Evolutionary conservation across 2,329 filamentous ascomycete genomes (phyloP), one percentile per base, ranked within the genome.

Genomic region (Fusarium torulosum): DNA sequence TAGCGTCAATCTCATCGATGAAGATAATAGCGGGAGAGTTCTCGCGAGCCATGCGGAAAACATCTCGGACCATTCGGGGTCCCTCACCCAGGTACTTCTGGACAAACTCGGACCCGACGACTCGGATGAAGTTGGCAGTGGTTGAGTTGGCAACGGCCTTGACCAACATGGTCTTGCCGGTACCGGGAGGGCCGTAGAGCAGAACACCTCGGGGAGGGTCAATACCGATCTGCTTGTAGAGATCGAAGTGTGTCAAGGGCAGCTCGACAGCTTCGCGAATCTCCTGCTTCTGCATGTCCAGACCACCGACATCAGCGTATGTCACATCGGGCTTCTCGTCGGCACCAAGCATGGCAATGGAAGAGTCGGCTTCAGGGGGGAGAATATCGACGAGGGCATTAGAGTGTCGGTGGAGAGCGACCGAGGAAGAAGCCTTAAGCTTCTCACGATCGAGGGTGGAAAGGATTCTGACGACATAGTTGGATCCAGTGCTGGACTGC

Each of bases 231-330:
- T 99, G 96, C 83, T 94, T 96, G 86, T 99, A 99, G 37, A 98
- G 90, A 80, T 98, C 95, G 79, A 98, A 98, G 80, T 98, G 96
- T 66, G 95, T 97, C 74, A 99, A 85, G 33, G 96, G 96, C 69
- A 99, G 85, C 85, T 99, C 96, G 53, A 99, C 96, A 13, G 96
- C 96, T 82, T 99, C 96, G 70, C 96, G 88, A 70, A 99, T 99
- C 81, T 99, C 96, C 83, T 99, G 96, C 85, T 99, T 99, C 83
- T 99, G 96, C 96, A 99, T 99, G 76, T 99, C 96, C 70, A 98
- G 83, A 47, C 96, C 96, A 84, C 96, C 96, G 65, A 99, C 96
- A 79, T 99, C 96, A 66, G 94, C 95, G 75, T 99, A 99, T 42
- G 94, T 97, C 62, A 99, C 93, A 79, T 99, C 96, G 33, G 96